phyloP scores from a whole-genome alignment of 352 stramenopile species.

The Globisporangium parvum region DNA sequence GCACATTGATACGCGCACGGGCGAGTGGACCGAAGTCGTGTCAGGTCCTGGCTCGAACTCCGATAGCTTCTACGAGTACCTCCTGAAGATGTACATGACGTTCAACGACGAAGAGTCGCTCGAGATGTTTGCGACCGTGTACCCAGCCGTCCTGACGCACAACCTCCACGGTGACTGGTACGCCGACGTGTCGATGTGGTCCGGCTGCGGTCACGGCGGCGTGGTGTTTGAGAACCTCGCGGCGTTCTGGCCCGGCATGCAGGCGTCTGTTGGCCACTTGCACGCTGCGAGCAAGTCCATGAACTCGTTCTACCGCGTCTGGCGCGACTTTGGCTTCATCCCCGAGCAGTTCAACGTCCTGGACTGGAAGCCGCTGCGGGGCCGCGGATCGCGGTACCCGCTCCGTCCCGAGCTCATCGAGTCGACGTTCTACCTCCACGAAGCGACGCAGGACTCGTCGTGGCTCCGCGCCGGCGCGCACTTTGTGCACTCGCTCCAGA shows the following conservation, averaged over 20 bases:
- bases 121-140: slow-evolving; percentile 86
- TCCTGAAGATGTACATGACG: slow-evolving; percentile 95
- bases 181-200: slow-evolving; percentile 81
- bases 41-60: slow-evolving; percentile 91
- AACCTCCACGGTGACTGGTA: slow-evolving; percentile 85
- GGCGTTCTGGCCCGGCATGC: slow-evolving; percentile 96
- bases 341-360: slow-evolving; percentile 95
- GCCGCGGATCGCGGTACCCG: slow-evolving; percentile 76
- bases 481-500: slow-evolving; percentile 85
- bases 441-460: slow-evolving; percentile 79
- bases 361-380: slow-evolving; percentile 61
- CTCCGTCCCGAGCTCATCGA: slow-evolving; percentile 97
- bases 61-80: slow-evolving; percentile 98
- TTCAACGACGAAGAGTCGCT: slow-evolving; percentile 92
- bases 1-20: slow-evolving; percentile 91
- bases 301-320: slow-evolving; percentile 94
- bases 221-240: slow-evolving; percentile 87
- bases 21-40: slow-evolving; percentile 75
- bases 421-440: slow-evolving; percentile 95
- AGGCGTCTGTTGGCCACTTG: slow-evolving; percentile 92
- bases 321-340: slow-evolving; percentile 93
- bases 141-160: slow-evolving; percentile 53
- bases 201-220: slow-evolving; percentile 38
- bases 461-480: slow-evolving; percentile 77
- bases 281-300: slow-evolving; percentile 74